These are phyloP conservation scores for Cerioporus squamosus DNA, from an alignment of 1,284 basidiomycete genomes.

Conservation along the genomic window DNA sequence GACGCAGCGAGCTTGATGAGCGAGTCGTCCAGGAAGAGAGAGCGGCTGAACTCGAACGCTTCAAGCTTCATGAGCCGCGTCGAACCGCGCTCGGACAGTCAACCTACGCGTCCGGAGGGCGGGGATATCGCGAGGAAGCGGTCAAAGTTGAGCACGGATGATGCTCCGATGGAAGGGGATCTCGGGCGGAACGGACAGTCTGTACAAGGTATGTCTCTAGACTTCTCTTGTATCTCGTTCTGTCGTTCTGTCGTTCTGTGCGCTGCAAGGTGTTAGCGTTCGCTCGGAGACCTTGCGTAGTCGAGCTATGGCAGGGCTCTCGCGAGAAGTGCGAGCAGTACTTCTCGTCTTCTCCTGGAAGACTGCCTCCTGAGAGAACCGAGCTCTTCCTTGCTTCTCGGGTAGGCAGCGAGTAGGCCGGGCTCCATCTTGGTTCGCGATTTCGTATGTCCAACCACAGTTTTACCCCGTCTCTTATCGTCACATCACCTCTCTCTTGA, in stretches of 20 bases:
- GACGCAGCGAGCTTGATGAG: constrained; percentile 33
- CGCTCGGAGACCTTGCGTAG: background rate
- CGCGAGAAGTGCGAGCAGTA: too few relatives aligned
- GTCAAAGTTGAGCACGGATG: background rate
- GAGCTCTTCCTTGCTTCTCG: too few relatives aligned
- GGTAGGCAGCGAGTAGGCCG: too few relatives aligned
- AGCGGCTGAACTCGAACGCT: constrained; percentile 27
- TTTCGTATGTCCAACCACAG: too few relatives aligned
- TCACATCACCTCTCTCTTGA: too few relatives aligned
- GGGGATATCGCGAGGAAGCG: constrained; percentile 9
- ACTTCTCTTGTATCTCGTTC: background rate
- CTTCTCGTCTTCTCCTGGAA: too few relatives aligned
- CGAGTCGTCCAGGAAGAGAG: constrained; percentile 38
- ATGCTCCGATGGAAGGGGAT: background rate
- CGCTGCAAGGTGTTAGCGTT: background rate
- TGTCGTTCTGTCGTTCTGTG: too few relatives aligned
- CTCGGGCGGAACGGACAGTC: background rate
- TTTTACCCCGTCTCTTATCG: too few relatives aligned
- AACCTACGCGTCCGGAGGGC: background rate
- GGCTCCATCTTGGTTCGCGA: too few relatives aligned
- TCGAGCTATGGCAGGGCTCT: too few relatives aligned
- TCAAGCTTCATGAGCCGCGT: constrained; percentile 11
- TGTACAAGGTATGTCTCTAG: background rate
- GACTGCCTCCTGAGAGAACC: too few relatives aligned
- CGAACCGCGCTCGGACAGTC: background rate